A percentile compares a stretch with the other conserved stretches of the same genome.
Evolutionary conservation across 495 filamentous ascomycete genomes (phyloP).

Genomic region (Talaromyces adpressus): DNA sequence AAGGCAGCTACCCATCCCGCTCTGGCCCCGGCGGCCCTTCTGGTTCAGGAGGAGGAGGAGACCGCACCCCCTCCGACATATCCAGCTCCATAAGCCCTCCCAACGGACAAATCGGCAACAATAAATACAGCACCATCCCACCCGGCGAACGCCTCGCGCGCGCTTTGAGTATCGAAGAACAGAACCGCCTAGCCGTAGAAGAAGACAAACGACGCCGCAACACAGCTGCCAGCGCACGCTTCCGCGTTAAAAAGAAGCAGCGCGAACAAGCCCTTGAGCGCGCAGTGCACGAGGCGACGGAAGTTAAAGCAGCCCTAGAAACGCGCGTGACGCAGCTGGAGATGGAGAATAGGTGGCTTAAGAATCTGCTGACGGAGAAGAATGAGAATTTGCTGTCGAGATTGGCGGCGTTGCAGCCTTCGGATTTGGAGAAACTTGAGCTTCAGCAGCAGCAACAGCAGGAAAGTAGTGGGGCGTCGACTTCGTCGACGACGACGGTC

Average conservation of each 20-base stretch:
- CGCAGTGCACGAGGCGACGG: slow-evolving; percentile 79
- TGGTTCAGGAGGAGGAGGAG: slow-evolving; percentile 12
- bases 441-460: background rate
- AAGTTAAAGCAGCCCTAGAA: slow-evolving; percentile 75
- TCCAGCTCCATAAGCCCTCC: slow-evolving; percentile 42
- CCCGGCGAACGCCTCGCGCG: slow-evolving; percentile 36
- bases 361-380: slow-evolving; percentile 90
- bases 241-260: slow-evolving; percentile 99
- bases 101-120: slow-evolving; percentile 38
- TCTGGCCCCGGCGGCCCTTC: background rate
- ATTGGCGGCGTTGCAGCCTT: slow-evolving; percentile 4
- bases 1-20: slow-evolving; percentile 27
- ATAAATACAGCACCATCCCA: slow-evolving; percentile 40
- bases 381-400: slow-evolving; percentile 39
- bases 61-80: slow-evolving; percentile 38
- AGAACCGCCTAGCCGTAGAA: slow-evolving; percentile 70
- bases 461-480: background rate
- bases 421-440: background rate
- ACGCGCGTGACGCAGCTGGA: slow-evolving; percentile 76
- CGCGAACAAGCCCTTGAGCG: slow-evolving; percentile 88
- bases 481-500: background rate
- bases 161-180: slow-evolving; percentile 34
- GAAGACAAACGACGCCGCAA: slow-evolving; percentile 98
- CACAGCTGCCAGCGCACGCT: slow-evolving; percentile 89
- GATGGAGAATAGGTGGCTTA: slow-evolving; percentile 95